Percentiles rank a stretch among this genome's conserved stretches.
These are phyloP conservation scores for Didymellaceae sp. DNA, from an alignment of 2,329 filamentous ascomycete genomes.

Conservation along the genomic window DNA sequence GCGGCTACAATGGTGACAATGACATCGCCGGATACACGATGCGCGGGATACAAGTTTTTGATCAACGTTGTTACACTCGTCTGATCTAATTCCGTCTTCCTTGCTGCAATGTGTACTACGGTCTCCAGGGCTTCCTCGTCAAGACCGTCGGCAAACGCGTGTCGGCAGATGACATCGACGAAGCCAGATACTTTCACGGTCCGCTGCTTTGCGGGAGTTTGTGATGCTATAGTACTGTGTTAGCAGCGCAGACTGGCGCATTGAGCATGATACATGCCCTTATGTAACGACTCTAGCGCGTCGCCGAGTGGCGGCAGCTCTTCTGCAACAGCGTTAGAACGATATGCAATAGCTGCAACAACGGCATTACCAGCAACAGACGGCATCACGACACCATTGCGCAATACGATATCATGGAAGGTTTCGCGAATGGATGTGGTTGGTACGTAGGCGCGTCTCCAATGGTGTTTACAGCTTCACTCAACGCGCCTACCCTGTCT, in stretches of 20 bases:
- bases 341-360: slow-evolving; percentile 7
- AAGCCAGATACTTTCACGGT: slow-evolving; percentile 66
- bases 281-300: slow-evolving; percentile 46
- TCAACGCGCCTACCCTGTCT: slow-evolving; percentile 31
- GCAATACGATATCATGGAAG: slow-evolving; percentile 30
- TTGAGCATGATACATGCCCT: slow-evolving; percentile 36
- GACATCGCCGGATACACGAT: slow-evolving; percentile 64
- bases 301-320: slow-evolving; percentile 41
- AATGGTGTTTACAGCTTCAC: slow-evolving; percentile 34
- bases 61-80: slow-evolving; percentile 72
- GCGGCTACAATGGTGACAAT: slow-evolving; percentile 72
- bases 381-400: slow-evolving; percentile 37
- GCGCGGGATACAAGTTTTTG: slow-evolving; percentile 77
- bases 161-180: slow-evolving; percentile 67
- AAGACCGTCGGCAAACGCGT: slow-evolving; percentile 73
- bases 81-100: slow-evolving; percentile 75
- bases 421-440: slow-evolving; percentile 8
- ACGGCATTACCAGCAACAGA: slow-evolving; percentile 37
- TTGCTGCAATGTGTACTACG: slow-evolving; percentile 71
- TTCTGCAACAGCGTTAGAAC: slow-evolving; percentile 37
- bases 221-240: slow-evolving; percentile 42
- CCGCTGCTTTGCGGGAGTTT: slow-evolving; percentile 68
- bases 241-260: slow-evolving; percentile 28
- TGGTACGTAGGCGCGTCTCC: slow-evolving; percentile 28
- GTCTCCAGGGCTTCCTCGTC: slow-evolving; percentile 64